Evolutionary conservation across 805 yeast genomes (phyloP).

Genomic region (Saccharomycopsis olivae): DNA sequence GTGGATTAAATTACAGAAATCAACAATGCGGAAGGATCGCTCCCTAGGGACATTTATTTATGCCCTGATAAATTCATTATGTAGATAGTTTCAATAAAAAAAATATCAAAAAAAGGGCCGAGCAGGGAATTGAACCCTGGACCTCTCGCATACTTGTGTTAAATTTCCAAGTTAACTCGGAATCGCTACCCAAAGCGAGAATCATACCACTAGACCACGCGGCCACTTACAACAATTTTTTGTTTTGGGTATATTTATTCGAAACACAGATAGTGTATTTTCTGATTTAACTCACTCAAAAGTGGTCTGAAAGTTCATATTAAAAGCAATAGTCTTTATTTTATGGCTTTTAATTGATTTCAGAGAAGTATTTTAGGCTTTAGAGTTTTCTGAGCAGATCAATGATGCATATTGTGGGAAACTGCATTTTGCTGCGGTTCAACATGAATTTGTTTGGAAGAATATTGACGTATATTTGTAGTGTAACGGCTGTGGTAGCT

Average conservation of each 20-base stretch:
- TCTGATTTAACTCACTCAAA: too few relatives aligned
- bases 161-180: neutral
- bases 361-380: too few relatives aligned
- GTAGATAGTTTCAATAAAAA: neutral
- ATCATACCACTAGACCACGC: slow-evolving; percentile 49
- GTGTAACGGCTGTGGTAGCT: too few relatives aligned
- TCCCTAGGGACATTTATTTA: neutral
- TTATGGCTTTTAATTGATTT: too few relatives aligned
- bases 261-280: too few relatives aligned
- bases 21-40: neutral
- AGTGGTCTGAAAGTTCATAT: too few relatives aligned
- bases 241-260: neutral
- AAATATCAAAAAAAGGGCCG: slow-evolving; percentile 17
- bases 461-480: too few relatives aligned
- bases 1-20: neutral
- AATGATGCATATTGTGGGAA: too few relatives aligned
- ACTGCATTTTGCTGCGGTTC: too few relatives aligned
- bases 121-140: slow-evolving; percentile 20
- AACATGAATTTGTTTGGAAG: too few relatives aligned
- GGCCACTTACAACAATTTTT: slow-evolving; percentile 20
- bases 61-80: neutral
- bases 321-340: too few relatives aligned
- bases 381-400: too few relatives aligned
- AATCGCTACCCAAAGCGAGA: slow-evolving; percentile 38
- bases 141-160: slow-evolving; percentile 18